Conservation (phyloP, 768 basidiomycete genomes). For the Coprinopsis sp. region DNA sequence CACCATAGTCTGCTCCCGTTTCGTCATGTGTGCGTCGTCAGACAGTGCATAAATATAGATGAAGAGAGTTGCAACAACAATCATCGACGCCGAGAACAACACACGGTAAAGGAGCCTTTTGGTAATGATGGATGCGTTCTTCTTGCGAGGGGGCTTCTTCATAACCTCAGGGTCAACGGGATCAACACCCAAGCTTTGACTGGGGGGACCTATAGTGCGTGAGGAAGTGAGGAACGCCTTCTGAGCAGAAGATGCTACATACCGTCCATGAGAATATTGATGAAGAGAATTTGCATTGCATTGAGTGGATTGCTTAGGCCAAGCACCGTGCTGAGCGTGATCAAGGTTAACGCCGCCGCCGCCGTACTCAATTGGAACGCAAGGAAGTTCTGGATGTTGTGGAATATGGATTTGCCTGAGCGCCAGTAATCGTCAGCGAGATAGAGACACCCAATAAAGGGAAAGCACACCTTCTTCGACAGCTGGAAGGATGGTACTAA, state of each 20-base stretch:
- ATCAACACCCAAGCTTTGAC: constrained; percentile 94
- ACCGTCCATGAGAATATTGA: constrained; percentile 99
- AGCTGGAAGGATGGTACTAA: constrained; percentile 89
- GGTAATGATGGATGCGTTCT: constrained; percentile 86
- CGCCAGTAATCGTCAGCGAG: constrained; percentile 5
- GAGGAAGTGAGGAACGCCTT: constrained; percentile 5
- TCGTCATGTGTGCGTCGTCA: constrained; percentile 71
- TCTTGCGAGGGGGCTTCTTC: constrained; percentile 87
- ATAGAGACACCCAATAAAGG: constrained; percentile 9
- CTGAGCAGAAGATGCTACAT: constrained; percentile 16
- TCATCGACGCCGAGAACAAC: constrained; percentile 89
- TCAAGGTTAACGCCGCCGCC: constrained; percentile 92
- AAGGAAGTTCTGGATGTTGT: constrained; percentile 98
- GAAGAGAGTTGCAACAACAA: constrained; percentile 84
- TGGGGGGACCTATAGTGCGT: constrained; percentile 67
- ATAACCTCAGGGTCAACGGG: constrained; percentile 92
- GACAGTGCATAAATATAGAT: constrained; percentile 79
- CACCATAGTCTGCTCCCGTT: constrained; percentile 95
- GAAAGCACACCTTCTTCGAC: constrained; percentile 78
- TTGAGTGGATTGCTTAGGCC: constrained; percentile 90
- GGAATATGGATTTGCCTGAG: constrained; percentile 92
- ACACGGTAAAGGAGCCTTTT: constrained; percentile 70
- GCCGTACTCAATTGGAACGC: constrained; percentile 97
- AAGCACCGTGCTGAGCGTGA: constrained; percentile 90
- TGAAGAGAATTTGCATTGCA: constrained; percentile 98